A percentile compares a stretch with the other conserved stretches of the same genome.
phyloP scores from a whole-genome alignment of 139 green algal genomes.

The Coccomyxa sp. region DNA sequence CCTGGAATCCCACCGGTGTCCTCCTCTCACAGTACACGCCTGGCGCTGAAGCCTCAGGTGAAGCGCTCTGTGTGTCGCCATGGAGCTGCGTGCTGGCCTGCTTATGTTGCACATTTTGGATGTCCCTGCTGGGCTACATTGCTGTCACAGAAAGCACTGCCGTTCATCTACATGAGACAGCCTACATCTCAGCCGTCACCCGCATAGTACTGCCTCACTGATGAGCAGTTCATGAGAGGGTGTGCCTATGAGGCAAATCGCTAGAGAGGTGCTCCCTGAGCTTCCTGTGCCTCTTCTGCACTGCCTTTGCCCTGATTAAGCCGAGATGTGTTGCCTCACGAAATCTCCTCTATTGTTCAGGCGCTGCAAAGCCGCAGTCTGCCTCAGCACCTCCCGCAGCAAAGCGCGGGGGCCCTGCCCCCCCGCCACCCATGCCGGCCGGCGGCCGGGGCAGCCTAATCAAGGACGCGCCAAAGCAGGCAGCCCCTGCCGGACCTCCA shows the following conservation, averaged over 20 bases:
- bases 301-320: too few species aligned
- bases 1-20: slow-evolving; percentile 50
- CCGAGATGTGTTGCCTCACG: too few species aligned
- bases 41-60: neutral
- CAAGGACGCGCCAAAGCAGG: slow-evolving; percentile 18
- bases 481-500: neutral
- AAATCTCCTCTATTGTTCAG: too few species aligned
- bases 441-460: slow-evolving; percentile 34
- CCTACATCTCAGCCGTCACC: too few species aligned
- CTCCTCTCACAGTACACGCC: neutral
- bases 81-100: neutral
- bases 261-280: too few species aligned
- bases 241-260: too few species aligned
- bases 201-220: too few species aligned
- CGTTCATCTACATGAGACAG: too few species aligned
- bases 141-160: too few species aligned
- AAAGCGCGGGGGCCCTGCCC: slow-evolving; percentile 6
- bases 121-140: neutral
- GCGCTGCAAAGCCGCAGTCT: neutral
- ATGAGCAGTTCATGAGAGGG: too few species aligned
- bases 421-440: slow-evolving; percentile 58
- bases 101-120: neutral
- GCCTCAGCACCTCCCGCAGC: neutral
- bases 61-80: too few species aligned
- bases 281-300: too few species aligned